Conservation (phyloP, 2,329 filamentous ascomycete species). For the Botrytis hyacinthi region DNA sequence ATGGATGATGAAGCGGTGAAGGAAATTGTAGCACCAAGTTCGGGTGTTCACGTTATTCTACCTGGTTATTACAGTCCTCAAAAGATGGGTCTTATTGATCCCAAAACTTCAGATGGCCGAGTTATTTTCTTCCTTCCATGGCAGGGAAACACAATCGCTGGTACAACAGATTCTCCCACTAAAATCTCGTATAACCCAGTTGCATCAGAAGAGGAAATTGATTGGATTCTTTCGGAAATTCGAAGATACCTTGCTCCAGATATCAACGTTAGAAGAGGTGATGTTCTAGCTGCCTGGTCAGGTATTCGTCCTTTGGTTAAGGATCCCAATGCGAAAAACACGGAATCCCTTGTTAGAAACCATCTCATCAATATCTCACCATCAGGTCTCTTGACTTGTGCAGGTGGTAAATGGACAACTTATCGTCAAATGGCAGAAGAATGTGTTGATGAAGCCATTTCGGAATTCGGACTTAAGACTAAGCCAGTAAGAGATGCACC, state of each 20-base stretch:
- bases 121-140: slow-evolving; percentile 93
- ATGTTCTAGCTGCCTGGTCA: slow-evolving; percentile 88
- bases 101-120: slow-evolving; percentile 80
- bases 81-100: slow-evolving; percentile 86
- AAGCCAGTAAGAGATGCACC: slow-evolving; percentile 58
- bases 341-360: slow-evolving; percentile 83
- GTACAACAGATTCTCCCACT: slow-evolving; percentile 79
- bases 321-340: slow-evolving; percentile 81
- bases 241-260: slow-evolving; percentile 78
- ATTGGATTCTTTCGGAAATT: slow-evolving; percentile 85
- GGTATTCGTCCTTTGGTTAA: slow-evolving; percentile 84
- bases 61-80: slow-evolving; percentile 83
- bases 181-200: slow-evolving; percentile 70
- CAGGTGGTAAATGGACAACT: slow-evolving; percentile 90
- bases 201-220: slow-evolving; percentile 78
- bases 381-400: slow-evolving; percentile 79
- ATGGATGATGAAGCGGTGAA: slow-evolving; percentile 71
- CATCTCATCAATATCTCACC: slow-evolving; percentile 78
- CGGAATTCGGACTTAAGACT: slow-evolving; percentile 62
- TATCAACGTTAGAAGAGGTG: slow-evolving; percentile 78
- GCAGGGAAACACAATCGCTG: slow-evolving; percentile 90
- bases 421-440: slow-evolving; percentile 93
- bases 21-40: slow-evolving; percentile 82
- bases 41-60: slow-evolving; percentile 81
- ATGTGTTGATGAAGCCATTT: slow-evolving; percentile 76